Base-by-base conservation (phyloP, 495 filamentous ascomycete genomes). In the Cercophora sp. region DNA sequence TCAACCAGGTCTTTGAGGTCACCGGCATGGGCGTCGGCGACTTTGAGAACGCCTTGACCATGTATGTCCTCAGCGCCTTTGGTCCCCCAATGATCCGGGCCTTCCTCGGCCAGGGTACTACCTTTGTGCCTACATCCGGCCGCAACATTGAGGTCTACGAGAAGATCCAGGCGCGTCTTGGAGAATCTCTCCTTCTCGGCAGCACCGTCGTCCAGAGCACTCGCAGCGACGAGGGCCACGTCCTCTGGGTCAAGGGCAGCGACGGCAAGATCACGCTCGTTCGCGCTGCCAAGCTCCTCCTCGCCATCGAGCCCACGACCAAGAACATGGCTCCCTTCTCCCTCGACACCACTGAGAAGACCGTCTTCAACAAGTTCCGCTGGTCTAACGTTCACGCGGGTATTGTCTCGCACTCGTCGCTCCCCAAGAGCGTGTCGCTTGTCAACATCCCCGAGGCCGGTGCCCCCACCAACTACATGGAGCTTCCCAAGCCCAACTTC, bases 71-170 rank as follows among this genome's bases (percentile, higher is more conserved):
- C 16, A 61, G 64, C 48, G 60, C 60, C 44, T 77, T 79, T 50
- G 66, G 65, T 42, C 62, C 60, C 32, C 60, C 64, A 36, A 71
- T 73, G 61, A 62, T 68, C 9, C 63, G 66, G 25, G 59, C 51
- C 18, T 58, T 74, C 42, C 44, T 65, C 16, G 60, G 68, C 66
- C 51, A 56, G 1, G 45, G 42, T 26, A 23, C 39, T 40, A 53
- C 55, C 36, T 70, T 63, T 49, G 59, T 55, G 1, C 70, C 73
- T 11, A 39, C 52, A 13, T 59, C 65, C 15, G 59, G 64, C 24
- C 65, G 70, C 49, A 77, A 75, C 61, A 66, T 68, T 47, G 63
- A 60, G 23, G 58, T 77, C 13, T 77, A 77, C 57, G 59, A 67
- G 27, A 66, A 69, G 42, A 58, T 60, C 24, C 54, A 65, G 19